Conservation (phyloP, 164 flowering plant species). For the Nymphaea colorata region DNA sequence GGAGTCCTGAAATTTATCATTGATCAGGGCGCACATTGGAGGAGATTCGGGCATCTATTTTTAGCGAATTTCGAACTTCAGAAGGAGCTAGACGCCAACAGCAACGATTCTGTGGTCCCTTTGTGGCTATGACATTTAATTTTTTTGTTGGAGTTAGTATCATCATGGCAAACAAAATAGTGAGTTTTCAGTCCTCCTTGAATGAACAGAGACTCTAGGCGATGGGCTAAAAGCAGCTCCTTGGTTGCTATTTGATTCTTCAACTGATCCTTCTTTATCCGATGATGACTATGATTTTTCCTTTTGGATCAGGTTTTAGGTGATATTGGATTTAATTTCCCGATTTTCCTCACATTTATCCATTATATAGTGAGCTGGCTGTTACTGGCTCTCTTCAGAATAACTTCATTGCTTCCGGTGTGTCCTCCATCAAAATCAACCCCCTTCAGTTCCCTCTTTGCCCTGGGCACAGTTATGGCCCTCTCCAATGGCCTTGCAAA, state of each 20-base stretch:
- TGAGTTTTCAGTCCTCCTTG: slow-evolving; percentile 4
- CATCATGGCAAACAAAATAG: slow-evolving; percentile 73
- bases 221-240: not conserved
- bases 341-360: slow-evolving; percentile 71
- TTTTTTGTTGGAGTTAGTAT: slow-evolving; percentile 65
- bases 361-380: slow-evolving; percentile 35
- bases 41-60: slow-evolving; percentile 56
- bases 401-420: slow-evolving; percentile 49
- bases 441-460: slow-evolving; percentile 60
- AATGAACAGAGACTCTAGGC: not conserved
- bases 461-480: slow-evolving; percentile 66
- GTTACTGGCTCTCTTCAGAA: slow-evolving; percentile 54
- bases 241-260: not conserved
- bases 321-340: slow-evolving; percentile 66
- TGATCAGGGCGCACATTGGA: slow-evolving; percentile 61
- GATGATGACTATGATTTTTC: not conserved
- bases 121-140: slow-evolving; percentile 66
- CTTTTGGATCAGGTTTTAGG: slow-evolving; percentile 56
- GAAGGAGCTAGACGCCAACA: slow-evolving; percentile 87
- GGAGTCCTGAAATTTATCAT: too few species aligned
- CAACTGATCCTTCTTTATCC: not conserved
- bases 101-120: slow-evolving; percentile 63
- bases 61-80: slow-evolving; percentile 63
- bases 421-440: slow-evolving; percentile 70
- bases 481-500: slow-evolving; percentile 78